Percentiles rank a stretch among this genome's conserved stretches.
phyloP scores from a whole-genome alignment of 352 stramenopile species.

The Globisporangium spinosum region DNA sequence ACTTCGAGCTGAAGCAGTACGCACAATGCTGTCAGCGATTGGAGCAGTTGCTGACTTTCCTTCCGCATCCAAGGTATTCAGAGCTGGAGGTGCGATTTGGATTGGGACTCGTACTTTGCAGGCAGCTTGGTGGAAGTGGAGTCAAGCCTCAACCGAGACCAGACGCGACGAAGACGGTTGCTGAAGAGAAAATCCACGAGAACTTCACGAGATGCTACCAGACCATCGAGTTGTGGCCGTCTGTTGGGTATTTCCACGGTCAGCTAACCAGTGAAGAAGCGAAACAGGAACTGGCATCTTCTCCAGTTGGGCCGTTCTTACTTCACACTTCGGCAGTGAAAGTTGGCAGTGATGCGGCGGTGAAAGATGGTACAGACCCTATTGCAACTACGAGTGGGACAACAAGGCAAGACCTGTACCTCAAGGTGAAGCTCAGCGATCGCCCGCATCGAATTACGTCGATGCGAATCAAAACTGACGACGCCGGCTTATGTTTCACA shows the following conservation, averaged over 20 bases:
- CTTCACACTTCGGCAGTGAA: slow-evolving; percentile 24
- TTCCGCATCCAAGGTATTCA: slow-evolving; percentile 17
- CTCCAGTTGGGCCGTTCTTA: slow-evolving; percentile 42
- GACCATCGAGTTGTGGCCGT: slow-evolving; percentile 45
- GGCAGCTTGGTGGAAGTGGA: background rate
- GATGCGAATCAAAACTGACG: slow-evolving; percentile 33
- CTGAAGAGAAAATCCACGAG: background rate
- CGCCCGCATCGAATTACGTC: slow-evolving; percentile 35
- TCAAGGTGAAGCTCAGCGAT: slow-evolving; percentile 48
- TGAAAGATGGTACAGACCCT: background rate
- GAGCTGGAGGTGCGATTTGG: slow-evolving; percentile 40
- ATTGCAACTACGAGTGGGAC: background rate
- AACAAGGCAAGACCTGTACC: slow-evolving; percentile 16
- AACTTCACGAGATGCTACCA: slow-evolving; percentile 41
- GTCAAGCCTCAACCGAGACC: slow-evolving; percentile 13
- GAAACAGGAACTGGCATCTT: slow-evolving; percentile 22
- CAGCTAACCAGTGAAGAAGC: slow-evolving; percentile 25
- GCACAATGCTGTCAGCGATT: slow-evolving; percentile 21
- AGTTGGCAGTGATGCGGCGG: background rate
- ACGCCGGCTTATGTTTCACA: slow-evolving; percentile 28
- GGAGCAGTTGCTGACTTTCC: slow-evolving; percentile 20
- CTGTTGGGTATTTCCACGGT: slow-evolving; percentile 56
- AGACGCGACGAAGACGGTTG: background rate
- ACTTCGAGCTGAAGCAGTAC: slow-evolving; percentile 26
- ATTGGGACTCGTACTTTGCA: slow-evolving; percentile 23